Evolutionary conservation across 306 rosid genomes (phyloP).

Genomic region (Malus asiatica): DNA sequence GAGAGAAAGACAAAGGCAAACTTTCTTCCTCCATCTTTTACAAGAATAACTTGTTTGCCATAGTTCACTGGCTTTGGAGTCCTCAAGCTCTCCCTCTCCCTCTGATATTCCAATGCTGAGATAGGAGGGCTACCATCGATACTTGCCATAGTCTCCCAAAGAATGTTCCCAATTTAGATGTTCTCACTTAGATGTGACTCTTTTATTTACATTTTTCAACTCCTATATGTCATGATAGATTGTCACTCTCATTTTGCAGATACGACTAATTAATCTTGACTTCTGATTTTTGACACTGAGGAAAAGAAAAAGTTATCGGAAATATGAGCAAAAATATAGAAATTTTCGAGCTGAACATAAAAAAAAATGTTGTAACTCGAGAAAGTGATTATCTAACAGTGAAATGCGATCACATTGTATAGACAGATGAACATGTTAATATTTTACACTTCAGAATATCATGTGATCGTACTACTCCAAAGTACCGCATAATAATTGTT

Average conservation of each 20-base stretch:
- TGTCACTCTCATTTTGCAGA: not conserved
- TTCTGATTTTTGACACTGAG: not conserved
- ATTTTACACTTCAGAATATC: no score
- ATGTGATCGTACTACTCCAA: no score
- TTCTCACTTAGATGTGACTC: not conserved
- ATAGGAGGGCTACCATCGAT: not conserved
- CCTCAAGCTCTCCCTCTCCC: not conserved
- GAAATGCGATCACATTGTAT: no score
- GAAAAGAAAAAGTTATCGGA: not conserved
- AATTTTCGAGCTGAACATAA: no score
- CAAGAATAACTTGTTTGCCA: not conserved
- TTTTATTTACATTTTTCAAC: not conserved
- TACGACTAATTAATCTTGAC: not conserved
- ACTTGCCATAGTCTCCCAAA: not conserved
- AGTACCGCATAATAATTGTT: no score
- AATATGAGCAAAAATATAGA: no score
- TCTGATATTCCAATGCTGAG: not conserved
- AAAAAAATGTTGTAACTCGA: no score
- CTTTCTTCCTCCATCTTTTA: not conserved
- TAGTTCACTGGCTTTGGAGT: not conserved
- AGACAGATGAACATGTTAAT: no score
- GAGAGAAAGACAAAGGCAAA: not conserved
- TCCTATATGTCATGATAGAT: not conserved
- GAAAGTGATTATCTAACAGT: no score
- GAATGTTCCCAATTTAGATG: not conserved